Evolutionary conservation across 306 rosid species (phyloP), one percentile per base, ranked within the genome.

Genomic region (Acacia melanoxylon): DNA sequence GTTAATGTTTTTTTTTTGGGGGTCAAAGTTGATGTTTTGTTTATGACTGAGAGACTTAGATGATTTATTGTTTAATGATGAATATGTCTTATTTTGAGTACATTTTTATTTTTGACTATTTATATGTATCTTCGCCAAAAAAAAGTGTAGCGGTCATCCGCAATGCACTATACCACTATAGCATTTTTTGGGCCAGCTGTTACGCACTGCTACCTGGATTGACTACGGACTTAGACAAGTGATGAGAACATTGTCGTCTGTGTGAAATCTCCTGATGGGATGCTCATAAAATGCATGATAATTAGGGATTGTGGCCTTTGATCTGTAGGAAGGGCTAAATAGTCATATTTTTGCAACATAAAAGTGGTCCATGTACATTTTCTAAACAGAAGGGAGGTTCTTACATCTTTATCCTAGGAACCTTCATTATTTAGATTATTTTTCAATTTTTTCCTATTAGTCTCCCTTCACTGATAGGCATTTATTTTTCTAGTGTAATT

Each of bases 401-500:
- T 22, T 8, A 3, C 14, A 41, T 40, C 42, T 68, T 20, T n/a
- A 8, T 69, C 33, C 74, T 10, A 41, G 54, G 54, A 65, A 16
- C 73, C 77, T 72, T 56, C 41, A 49, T 46, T 86, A 73, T 66
- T 16, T 54, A 41, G 67, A 63, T 33, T 46, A 25, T 40, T 42
- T 81, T 25, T n/a, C 45, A n/a, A 48, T 68, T 82, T 37, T 75
- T 69, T 56, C 35, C 49, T 67, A 7, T 51, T 41, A 67, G 78
- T 73, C 73, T 81, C 51, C 48, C 35, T 63, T 56, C n/a, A 59
- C 66, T 75, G 61, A 73, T 49, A 14, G 33, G 24, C 40, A 27
- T 81, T 52, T 88, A 35, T 75, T 80, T 68, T 68, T 88, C 77
- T 93, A 91, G 96, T 83, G 96, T 91, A 58, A 91, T 90, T 78